Conservation (phyloP, 2,329 filamentous ascomycete genomes). For the Penicillium sp. region DNA sequence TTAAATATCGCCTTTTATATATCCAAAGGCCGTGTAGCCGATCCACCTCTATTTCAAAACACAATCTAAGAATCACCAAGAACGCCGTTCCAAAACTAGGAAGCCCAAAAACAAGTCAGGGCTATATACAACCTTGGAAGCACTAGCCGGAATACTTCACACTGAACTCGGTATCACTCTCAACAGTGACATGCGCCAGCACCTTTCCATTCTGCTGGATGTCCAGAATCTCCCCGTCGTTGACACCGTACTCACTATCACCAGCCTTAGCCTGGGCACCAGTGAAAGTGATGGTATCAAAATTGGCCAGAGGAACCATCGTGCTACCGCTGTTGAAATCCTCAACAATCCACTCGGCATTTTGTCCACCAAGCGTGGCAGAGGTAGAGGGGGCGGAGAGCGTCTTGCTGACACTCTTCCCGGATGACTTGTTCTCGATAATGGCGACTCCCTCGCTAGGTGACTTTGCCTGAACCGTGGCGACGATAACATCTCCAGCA, state of each 20-base stretch:
- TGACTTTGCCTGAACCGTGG: conserved; percentile 43
- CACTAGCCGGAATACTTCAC: conserved; percentile 18
- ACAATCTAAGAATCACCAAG: not conserved
- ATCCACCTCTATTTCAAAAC: not conserved
- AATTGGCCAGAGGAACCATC: conserved; percentile 54
- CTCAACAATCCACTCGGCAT: conserved; percentile 69
- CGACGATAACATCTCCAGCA: conserved; percentile 52
- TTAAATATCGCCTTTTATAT: not conserved
- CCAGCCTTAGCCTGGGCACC: conserved; percentile 34
- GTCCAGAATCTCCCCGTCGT: conserved; percentile 50
- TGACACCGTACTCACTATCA: conserved; percentile 32
- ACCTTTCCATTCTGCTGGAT: conserved; percentile 50
- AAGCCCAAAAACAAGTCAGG: not conserved
- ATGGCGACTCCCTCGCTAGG: conserved; percentile 51
- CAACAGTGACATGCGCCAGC: conserved; percentile 31
- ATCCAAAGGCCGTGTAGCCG: not conserved
- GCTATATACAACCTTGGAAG: not conserved
- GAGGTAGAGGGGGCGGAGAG: conserved; percentile 50
- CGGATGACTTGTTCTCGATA: conserved; percentile 58
- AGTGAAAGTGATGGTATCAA: conserved; percentile 49
- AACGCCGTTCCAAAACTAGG: not conserved
- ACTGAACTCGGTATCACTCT: conserved; percentile 31
- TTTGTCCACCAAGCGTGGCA: conserved; percentile 56
- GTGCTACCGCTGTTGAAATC: conserved; percentile 49
- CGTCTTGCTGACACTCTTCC: conserved; percentile 56